These are phyloP conservation scores for Penicillium goetzii DNA, from an alignment of 495 filamentous ascomycete genomes.

Conservation along the genomic window DNA sequence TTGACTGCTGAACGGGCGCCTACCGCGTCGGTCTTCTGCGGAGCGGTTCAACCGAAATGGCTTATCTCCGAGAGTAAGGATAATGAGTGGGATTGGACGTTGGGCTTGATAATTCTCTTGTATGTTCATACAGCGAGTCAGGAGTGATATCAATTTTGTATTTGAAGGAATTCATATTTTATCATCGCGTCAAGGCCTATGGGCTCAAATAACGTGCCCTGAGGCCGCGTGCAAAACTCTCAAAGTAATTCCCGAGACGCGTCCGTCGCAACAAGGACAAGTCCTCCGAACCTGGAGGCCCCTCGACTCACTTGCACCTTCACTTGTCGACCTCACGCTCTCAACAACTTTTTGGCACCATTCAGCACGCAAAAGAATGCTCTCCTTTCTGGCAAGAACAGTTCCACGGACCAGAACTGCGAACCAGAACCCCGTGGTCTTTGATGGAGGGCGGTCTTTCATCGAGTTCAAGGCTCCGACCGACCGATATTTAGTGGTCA, in stretches of 20 bases:
- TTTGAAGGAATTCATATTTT: background rate
- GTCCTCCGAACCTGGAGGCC: background rate
- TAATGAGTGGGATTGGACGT: background rate
- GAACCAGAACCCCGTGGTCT: conserved; percentile 11
- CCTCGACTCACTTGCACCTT: background rate
- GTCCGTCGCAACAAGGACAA: background rate
- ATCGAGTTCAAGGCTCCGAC: conserved; percentile 20
- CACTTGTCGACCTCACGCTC: background rate
- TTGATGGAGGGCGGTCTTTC: conserved; percentile 19
- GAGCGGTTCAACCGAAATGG: background rate
- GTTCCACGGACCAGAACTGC: conserved; percentile 14
- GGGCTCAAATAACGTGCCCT: background rate
- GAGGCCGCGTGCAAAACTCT: background rate
- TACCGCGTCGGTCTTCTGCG: background rate
- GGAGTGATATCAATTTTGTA: background rate
- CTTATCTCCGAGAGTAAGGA: background rate
- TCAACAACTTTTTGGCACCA: background rate
- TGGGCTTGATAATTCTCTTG: background rate
- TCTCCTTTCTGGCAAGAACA: conserved; percentile 16
- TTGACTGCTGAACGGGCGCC: background rate
- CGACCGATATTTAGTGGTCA: conserved; percentile 22
- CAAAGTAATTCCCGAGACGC: background rate
- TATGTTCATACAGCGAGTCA: background rate
- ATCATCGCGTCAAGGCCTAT: background rate
- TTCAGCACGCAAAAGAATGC: conserved; percentile 5